phyloP scores from a whole-genome alignment of 2,329 filamentous ascomycete species.

The Coniochaeta ligniaria region DNA sequence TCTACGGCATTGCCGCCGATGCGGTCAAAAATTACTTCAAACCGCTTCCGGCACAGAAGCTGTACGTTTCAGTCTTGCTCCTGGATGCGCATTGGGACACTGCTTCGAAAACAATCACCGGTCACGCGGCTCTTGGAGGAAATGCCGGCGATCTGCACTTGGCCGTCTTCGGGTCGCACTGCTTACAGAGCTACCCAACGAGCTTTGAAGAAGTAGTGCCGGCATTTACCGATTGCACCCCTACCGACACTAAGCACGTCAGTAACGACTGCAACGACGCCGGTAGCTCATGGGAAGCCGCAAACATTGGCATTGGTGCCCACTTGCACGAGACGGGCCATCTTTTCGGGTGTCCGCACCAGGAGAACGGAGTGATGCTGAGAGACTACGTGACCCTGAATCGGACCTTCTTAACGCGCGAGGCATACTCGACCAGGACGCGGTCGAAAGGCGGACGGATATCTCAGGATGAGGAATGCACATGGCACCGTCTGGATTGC shows the following conservation, averaged over 20 bases:
- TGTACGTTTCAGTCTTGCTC: conserved; percentile 80
- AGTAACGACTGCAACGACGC: conserved; percentile 83
- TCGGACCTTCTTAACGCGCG: conserved; percentile 71
- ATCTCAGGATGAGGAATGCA: conserved; percentile 72
- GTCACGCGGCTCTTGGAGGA: conserved; percentile 80
- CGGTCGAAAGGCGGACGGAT: conserved; percentile 75
- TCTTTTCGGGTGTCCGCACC: conserved; percentile 82
- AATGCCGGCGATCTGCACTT: conserved; percentile 66
- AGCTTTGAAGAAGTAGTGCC: conserved; percentile 85
- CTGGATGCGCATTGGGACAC: conserved; percentile 87
- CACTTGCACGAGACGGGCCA: conserved; percentile 90
- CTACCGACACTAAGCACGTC: conserved; percentile 72
- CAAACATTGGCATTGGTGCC: conserved; percentile 86
- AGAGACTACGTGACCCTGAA: conserved; percentile 81
- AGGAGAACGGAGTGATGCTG: conserved; percentile 87
- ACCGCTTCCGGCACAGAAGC: conserved; percentile 67
- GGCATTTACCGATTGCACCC: conserved; percentile 84
- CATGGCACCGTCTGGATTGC: conserved; percentile 84
- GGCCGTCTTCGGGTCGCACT: conserved; percentile 88
- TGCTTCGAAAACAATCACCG: conserved; percentile 59
- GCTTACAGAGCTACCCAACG: conserved; percentile 82
- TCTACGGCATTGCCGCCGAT: conserved; percentile 71
- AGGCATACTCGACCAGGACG: conserved; percentile 82
- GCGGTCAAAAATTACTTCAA: conserved; percentile 75
- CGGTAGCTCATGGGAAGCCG: conserved; percentile 92